Conservation (phyloP, 345 rosid genomes). For the Clausena lansium region DNA sequence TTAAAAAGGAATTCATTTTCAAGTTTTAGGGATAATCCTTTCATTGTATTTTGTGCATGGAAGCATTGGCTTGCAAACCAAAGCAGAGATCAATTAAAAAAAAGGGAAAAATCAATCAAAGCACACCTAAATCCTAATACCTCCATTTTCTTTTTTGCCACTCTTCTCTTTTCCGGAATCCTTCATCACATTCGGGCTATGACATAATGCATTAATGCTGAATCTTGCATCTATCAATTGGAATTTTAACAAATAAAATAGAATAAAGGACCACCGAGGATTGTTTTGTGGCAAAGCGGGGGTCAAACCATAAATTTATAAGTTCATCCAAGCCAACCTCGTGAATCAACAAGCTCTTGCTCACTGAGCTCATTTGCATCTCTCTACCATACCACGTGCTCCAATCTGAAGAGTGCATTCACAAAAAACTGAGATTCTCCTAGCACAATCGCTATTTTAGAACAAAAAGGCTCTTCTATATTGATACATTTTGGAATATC, state of each 20-base stretch:
- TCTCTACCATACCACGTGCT: background rate
- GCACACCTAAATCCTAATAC: background rate
- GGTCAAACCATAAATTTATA: background rate
- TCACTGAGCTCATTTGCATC: background rate
- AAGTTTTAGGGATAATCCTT: background rate
- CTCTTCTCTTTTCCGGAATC: background rate
- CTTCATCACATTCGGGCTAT: background rate
- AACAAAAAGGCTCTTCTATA: background rate
- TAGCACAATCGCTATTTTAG: background rate
- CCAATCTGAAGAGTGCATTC: background rate
- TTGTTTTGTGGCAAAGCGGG: background rate
- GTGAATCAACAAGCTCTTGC: background rate
- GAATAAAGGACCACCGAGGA: background rate
- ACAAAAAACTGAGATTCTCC: background rate
- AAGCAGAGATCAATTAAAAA: background rate
- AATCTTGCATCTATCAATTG: background rate
- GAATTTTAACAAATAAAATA: background rate
- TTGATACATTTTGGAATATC: background rate
- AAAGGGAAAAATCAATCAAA: background rate
- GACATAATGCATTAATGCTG: background rate
- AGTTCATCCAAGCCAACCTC: background rate
- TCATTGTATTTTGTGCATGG: background rate
- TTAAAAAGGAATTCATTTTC: background rate
- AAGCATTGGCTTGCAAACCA: background rate
- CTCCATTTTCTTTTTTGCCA: background rate